A percentile compares a stretch with the other conserved stretches of the same genome.
These are phyloP conservation scores for Corinectria fuckeliana DNA, from an alignment of 2,329 filamentous ascomycete genomes.

Conservation along the genomic window DNA sequence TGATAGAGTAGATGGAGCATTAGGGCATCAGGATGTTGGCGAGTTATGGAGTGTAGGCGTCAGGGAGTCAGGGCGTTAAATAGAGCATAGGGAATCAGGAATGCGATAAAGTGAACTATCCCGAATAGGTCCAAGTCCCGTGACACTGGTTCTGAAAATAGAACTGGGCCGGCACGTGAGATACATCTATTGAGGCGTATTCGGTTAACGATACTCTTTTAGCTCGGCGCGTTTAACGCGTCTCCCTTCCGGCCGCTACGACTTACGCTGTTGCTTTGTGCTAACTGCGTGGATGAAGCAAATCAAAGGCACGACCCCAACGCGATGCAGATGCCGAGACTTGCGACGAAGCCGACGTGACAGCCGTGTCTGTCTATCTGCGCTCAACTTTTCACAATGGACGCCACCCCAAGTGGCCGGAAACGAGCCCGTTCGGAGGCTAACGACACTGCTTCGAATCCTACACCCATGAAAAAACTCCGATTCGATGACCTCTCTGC, in stretches of 20 bases:
- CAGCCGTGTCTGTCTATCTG: not conserved
- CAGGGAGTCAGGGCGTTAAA: too few relatives aligned
- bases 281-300: constrained; percentile 9
- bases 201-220: constrained; percentile 16
- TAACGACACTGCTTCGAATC: constrained; percentile 35
- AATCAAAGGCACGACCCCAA: constrained; percentile 19
- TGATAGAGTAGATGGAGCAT: too few relatives aligned
- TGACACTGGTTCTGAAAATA: constrained; percentile 10
- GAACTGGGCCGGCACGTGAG: not conserved
- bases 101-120: too few relatives aligned
- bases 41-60: too few relatives aligned
- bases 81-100: too few relatives aligned
- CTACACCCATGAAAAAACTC: constrained; percentile 41
- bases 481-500: constrained; percentile 39
- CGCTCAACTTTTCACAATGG: constrained; percentile 31
- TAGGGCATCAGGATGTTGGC: too few relatives aligned
- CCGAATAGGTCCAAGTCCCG: constrained; percentile 7
- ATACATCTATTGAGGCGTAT: constrained; percentile 16
- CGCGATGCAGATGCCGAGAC: constrained; percentile 25
- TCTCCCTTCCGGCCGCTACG: constrained; percentile 21
- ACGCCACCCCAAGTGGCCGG: constrained; percentile 31
- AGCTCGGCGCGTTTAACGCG: constrained; percentile 37
- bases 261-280: constrained; percentile 5
- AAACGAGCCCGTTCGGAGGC: constrained; percentile 33
- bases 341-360: constrained; percentile 12